A percentile compares a stretch with the other conserved stretches of the same genome.
These are phyloP conservation scores for Metschnikowia rubicola DNA, from an alignment of 805 yeast genomes.

Conservation along the genomic window DNA sequence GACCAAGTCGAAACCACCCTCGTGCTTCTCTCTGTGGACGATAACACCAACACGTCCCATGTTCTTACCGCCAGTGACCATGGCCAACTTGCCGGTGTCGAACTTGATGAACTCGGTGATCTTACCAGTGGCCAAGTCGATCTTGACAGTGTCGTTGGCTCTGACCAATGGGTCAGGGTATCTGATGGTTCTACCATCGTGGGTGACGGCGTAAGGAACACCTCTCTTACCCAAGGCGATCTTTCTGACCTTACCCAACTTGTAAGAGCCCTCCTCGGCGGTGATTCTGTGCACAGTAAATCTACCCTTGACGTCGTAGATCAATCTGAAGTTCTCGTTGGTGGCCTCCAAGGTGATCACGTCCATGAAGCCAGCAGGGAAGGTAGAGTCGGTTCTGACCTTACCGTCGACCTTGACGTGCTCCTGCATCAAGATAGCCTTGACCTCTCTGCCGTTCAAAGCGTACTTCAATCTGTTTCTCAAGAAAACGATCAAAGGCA, in stretches of 20 bases:
- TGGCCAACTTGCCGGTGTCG: conserved; percentile 84
- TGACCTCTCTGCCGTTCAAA: conserved; percentile 97
- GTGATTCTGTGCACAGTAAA: conserved; percentile 99
- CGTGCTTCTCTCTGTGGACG: conserved; percentile 95
- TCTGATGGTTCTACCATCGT: conserved; percentile 99
- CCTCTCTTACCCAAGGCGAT: conserved; percentile 98
- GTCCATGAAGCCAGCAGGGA: conserved; percentile 99
- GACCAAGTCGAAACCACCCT: conserved; percentile 96
- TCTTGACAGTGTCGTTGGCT: conserved; percentile 97
- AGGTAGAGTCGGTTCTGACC: conserved; percentile 98
- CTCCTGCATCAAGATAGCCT: conserved; percentile 97
- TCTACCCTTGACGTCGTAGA: conserved; percentile 98
- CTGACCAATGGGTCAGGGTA: conserved; percentile 98
- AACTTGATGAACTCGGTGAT: conserved; percentile 84
- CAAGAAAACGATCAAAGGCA: conserved; percentile 93
- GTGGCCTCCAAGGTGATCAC: conserved; percentile 96
- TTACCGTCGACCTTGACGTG: conserved; percentile 98
- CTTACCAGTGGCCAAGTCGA: conserved; percentile 95
- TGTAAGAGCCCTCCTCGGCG: conserved; percentile 97
- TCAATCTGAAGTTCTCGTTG: conserved; percentile 98
- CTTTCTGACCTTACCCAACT: conserved; percentile 96
- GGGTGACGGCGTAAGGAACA: conserved; percentile 97
- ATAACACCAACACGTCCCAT: conserved; percentile 97
- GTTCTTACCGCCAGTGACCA: conserved; percentile 98
- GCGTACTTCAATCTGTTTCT: conserved; percentile 99